A percentile compares a stretch with the other conserved stretches of the same genome.
phyloP scores from a whole-genome alignment of 345 rosid genomes.

The Hypericum androsaemum region DNA sequence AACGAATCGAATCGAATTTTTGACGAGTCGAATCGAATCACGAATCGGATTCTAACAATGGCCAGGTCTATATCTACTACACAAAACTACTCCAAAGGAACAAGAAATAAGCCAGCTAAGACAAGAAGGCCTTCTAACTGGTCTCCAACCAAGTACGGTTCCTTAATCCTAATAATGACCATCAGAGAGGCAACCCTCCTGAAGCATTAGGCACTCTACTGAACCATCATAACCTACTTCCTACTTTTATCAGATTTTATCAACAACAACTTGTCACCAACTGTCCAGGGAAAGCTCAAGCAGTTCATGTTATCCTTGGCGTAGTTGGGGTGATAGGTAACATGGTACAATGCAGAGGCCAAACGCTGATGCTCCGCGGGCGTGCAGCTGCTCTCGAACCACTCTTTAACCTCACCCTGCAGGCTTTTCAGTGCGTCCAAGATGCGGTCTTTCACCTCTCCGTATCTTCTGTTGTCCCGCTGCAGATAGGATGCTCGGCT shows the following conservation, averaged over 20 bases:
- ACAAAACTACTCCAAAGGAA: too few species aligned
- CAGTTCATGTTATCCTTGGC: constrained; percentile 24
- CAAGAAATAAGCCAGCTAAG: too few species aligned
- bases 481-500: constrained; percentile 47
- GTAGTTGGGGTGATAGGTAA: constrained; percentile 49
- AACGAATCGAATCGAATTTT: too few species aligned
- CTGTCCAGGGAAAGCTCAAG: constrained; percentile 83
- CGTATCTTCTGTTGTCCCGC: constrained; percentile 65
- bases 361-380: constrained; percentile 26
- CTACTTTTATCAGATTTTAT: constrained; percentile 38
- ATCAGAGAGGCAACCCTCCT: too few species aligned
- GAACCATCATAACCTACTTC: neutral
- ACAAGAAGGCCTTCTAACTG: too few species aligned
- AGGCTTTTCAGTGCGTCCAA: constrained; percentile 39
- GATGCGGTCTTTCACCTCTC: constrained; percentile 73
- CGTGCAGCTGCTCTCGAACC: constrained; percentile 56
- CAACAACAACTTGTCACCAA: constrained; percentile 46
- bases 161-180: too few species aligned
- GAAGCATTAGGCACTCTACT: too few species aligned
- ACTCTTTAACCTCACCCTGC: constrained; percentile 50
- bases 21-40: too few species aligned
- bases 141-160: too few species aligned
- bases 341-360: constrained; percentile 92
- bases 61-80: too few species aligned
- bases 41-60: too few species aligned